Evolutionary conservation across 441 rosid genomes (phyloP).

Genomic region (Mallotus repandus): DNA sequence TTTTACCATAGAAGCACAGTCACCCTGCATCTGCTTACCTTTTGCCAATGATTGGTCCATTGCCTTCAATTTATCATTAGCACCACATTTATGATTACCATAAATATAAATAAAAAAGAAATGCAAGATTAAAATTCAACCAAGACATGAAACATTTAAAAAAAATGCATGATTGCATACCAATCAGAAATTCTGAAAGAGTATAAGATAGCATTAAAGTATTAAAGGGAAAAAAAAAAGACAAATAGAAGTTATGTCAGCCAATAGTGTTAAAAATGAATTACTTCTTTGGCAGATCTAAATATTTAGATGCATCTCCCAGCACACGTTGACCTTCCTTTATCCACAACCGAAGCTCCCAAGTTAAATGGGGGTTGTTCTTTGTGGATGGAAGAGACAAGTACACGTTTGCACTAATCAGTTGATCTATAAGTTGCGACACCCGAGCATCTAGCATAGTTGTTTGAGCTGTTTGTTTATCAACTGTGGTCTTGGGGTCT

Average conservation of each 20-base stretch:
- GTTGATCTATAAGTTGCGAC: slow-evolving; percentile 75
- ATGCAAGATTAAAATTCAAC: not conserved
- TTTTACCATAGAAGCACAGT: slow-evolving; percentile 75
- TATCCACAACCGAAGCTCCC: slow-evolving; percentile 71
- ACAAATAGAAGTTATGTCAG: not conserved
- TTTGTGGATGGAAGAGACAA: slow-evolving; percentile 66
- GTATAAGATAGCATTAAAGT: not conserved
- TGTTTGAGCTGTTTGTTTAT: slow-evolving; percentile 34
- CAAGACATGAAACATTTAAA: not conserved
- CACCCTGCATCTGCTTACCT: slow-evolving; percentile 84
- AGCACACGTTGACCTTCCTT: slow-evolving; percentile 71
- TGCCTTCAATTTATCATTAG: slow-evolving; percentile 59
- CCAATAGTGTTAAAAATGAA: slow-evolving; percentile 18
- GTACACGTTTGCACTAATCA: slow-evolving; percentile 77
- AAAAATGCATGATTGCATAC: slow-evolving; percentile 5
- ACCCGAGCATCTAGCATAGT: slow-evolving; percentile 53
- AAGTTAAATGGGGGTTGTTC: slow-evolving; percentile 52
- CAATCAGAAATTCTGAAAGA: not conserved
- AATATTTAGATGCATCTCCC: slow-evolving; percentile 48
- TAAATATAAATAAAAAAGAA: not conserved
- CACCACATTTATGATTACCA: slow-evolving; percentile 37
- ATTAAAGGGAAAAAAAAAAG: too few relatives aligned
- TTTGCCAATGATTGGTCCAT: slow-evolving; percentile 83
- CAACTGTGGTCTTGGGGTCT: slow-evolving; percentile 26
- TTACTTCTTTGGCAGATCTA: slow-evolving; percentile 61